These are phyloP conservation scores for Claviceps monticola DNA, from an alignment of 2,329 filamentous ascomycete species.

Conservation along the genomic window DNA sequence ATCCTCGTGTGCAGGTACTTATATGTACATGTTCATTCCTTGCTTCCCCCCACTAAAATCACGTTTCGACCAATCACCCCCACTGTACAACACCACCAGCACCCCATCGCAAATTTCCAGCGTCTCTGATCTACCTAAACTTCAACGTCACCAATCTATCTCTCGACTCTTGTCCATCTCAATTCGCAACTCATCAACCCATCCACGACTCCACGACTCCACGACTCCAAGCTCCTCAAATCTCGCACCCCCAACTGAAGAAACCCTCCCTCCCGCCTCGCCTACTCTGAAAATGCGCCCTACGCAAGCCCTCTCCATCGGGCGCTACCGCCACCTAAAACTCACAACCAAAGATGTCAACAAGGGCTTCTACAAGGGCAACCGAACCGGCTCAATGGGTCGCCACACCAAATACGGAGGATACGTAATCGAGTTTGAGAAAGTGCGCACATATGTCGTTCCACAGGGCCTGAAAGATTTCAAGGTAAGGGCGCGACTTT, in stretches of 20 bases:
- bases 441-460: slow-evolving; percentile 82
- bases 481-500: slow-evolving; percentile 38
- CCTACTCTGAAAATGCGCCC: slow-evolving; percentile 40
- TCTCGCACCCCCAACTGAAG: no score
- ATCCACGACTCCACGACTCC: no score
- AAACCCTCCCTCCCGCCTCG: no score
- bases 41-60: not conserved
- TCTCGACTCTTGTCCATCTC: not conserved
- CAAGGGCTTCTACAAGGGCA: slow-evolving; percentile 96
- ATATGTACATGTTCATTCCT: no score
- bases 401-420: slow-evolving; percentile 69
- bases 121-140: not conserved
- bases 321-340: slow-evolving; percentile 57
- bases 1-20: no score
- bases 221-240: no score
- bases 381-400: slow-evolving; percentile 76
- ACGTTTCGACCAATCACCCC: not conserved
- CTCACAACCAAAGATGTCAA: slow-evolving; percentile 89
- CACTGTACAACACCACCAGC: not conserved
- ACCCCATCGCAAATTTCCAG: not conserved
- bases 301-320: slow-evolving; percentile 50
- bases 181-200: no score
- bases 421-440: slow-evolving; percentile 71
- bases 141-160: not conserved
- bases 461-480: slow-evolving; percentile 53